Evolutionary conservation across 495 filamentous ascomycete species (phyloP).

Genomic region (Hypoxylon fragiforme): DNA sequence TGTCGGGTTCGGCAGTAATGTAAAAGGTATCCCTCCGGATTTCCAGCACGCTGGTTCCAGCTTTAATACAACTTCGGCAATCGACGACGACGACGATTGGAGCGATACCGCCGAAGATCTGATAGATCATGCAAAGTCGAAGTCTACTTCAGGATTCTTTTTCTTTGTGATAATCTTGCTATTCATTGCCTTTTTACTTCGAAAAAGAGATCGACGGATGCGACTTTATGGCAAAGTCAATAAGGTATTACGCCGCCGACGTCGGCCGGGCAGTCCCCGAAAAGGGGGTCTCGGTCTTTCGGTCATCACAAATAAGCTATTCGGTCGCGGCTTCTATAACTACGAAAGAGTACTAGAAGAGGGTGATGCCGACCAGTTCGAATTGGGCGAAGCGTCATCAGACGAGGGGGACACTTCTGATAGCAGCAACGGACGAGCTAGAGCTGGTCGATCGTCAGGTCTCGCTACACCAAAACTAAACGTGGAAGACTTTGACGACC

Average conservation of each 20-base stretch:
- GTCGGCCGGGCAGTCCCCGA: constrained; percentile 57
- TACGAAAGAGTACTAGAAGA: constrained; percentile 90
- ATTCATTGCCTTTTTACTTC: constrained; percentile 60
- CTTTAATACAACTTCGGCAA: constrained; percentile 51
- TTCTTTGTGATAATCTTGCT: constrained; percentile 67
- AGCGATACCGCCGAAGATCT: constrained; percentile 60
- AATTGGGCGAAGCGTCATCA: constrained; percentile 66
- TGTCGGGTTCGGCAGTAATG: constrained; percentile 91
- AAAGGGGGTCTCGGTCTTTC: constrained; percentile 60
- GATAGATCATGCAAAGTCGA: constrained; percentile 66
- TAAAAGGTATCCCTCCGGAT: constrained; percentile 63
- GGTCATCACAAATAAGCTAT: constrained; percentile 59
- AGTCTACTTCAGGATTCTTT: constrained; percentile 76
- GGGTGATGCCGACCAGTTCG: constrained; percentile 67
- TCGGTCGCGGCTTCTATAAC: constrained; percentile 51
- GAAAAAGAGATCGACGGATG: constrained; percentile 70
- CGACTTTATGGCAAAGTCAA: constrained; percentile 64
- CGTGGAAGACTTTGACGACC: constrained; percentile 61
- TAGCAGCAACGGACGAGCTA: constrained; percentile 51
- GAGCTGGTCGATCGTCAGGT: constrained; percentile 60
- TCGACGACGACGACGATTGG: constrained; percentile 66
- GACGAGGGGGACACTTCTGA: constrained; percentile 61
- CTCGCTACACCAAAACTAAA: constrained; percentile 69
- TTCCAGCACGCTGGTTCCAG: constrained; percentile 83
- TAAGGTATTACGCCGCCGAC: constrained; percentile 53